These are phyloP conservation scores for Theobroma grandiflorum DNA, from an alignment of 441 rosid genomes.

Conservation along the genomic window DNA sequence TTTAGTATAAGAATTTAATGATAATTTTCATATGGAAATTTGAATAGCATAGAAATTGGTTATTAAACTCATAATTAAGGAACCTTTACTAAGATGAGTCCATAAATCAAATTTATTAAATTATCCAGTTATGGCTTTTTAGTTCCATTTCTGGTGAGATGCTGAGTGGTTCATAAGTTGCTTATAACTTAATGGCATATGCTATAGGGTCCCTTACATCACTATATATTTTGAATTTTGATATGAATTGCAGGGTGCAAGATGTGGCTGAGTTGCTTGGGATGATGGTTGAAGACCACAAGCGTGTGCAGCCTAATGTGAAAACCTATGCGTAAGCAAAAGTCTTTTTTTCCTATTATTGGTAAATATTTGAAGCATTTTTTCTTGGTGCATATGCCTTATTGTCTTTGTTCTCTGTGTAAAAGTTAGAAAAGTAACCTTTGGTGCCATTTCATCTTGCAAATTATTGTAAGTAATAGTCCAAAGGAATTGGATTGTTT, in stretches of 20 bases:
- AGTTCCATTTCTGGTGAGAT: neutral
- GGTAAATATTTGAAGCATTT: slow-evolving; percentile 7
- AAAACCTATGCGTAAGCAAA: slow-evolving; percentile 84
- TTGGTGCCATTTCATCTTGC: slow-evolving; percentile 5
- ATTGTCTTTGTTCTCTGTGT: slow-evolving; percentile 7
- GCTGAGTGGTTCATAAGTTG: slow-evolving; percentile 6
- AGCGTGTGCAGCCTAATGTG: slow-evolving; percentile 87
- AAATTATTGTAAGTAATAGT: neutral
- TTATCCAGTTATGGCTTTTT: neutral
- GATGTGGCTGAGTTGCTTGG: slow-evolving; percentile 98
- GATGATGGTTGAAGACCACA: slow-evolving; percentile 97
- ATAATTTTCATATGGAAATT: neutral
- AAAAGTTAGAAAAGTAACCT: slow-evolving; percentile 18
- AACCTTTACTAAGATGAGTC: neutral
- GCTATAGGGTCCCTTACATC: neutral
- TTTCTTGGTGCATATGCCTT: slow-evolving; percentile 13
- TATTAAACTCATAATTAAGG: neutral
- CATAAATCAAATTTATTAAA: neutral
- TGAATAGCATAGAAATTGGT: neutral
- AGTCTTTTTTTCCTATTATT: slow-evolving; percentile 24
- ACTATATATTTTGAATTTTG: slow-evolving; percentile 22
- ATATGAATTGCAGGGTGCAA: slow-evolving; percentile 69
- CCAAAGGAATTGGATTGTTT: neutral
- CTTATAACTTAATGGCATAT: neutral
- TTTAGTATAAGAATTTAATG: neutral